Percentiles rank a stretch among this genome's conserved stretches.
phyloP scores from a whole-genome alignment of 2,329 filamentous ascomycete species.

The Botrytis sinoallii region DNA sequence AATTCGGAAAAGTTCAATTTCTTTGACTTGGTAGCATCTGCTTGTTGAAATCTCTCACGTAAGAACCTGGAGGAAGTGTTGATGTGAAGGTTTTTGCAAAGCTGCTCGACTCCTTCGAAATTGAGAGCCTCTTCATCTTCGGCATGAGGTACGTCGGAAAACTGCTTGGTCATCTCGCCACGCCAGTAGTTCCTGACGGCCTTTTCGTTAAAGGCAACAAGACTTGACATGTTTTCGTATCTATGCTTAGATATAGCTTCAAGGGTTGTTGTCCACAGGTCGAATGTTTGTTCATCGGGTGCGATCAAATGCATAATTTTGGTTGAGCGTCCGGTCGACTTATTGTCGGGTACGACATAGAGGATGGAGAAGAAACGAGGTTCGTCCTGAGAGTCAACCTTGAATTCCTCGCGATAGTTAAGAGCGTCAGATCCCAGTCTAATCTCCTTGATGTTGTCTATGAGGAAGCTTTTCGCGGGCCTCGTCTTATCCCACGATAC shows the following conservation, averaged over 20 bases:
- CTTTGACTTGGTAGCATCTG: conserved; percentile 62
- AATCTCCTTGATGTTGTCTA: conserved; percentile 93
- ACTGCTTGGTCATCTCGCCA: conserved; percentile 72
- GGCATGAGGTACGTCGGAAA: conserved; percentile 49
- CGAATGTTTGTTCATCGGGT: conserved; percentile 66
- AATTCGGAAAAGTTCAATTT: conserved; percentile 78
- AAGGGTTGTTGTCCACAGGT: conserved; percentile 79
- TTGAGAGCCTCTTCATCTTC: conserved; percentile 69
- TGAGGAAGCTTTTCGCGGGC: conserved; percentile 80
- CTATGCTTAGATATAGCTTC: conserved; percentile 82
- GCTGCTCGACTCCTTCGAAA: conserved; percentile 71
- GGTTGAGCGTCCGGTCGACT: conserved; percentile 63
- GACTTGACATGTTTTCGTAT: conserved; percentile 83
- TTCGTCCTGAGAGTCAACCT: conserved; percentile 64
- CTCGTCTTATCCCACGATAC: conserved; percentile 82
- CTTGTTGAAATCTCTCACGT: conserved; percentile 68
- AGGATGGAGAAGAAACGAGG: conserved; percentile 85
- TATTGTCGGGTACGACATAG: conserved; percentile 69
- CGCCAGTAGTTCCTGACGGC: conserved; percentile 84
- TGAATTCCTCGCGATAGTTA: conserved; percentile 84
- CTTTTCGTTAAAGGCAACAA: conserved; percentile 81
- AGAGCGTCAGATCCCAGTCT: conserved; percentile 78
- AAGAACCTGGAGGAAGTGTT: conserved; percentile 78
- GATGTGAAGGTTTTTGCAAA: conserved; percentile 89
- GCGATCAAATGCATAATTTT: conserved; percentile 89